Percentiles rank a stretch among this genome's conserved stretches.
phyloP scores from a whole-genome alignment of 192 early-diverging fungal genomes.

The Kappamyces sp. region DNA sequence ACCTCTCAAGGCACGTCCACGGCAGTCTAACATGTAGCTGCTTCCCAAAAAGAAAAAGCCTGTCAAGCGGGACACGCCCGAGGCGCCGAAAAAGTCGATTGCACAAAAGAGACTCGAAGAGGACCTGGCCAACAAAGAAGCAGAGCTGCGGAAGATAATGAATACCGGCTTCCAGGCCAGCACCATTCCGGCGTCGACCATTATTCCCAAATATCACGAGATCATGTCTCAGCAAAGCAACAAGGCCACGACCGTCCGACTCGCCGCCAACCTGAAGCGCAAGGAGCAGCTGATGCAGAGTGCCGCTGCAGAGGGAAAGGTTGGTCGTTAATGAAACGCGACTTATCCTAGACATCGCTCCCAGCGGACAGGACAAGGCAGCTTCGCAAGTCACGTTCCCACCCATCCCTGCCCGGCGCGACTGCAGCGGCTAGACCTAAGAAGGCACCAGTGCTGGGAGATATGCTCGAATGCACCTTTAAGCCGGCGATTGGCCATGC shows the following conservation, averaged over 20 bases:
- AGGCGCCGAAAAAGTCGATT: not conserved
- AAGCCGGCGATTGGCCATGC: conserved; percentile 8
- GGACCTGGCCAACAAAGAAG: conserved; percentile 8
- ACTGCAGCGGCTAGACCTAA: not conserved
- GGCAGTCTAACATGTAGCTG: not conserved
- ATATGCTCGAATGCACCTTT: conserved; percentile 3
- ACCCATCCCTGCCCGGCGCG: not conserved
- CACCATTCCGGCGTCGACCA: conserved; percentile 11
- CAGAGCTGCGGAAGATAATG: conserved; percentile 1
- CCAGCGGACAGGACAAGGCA: not conserved
- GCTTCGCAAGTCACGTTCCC: not conserved
- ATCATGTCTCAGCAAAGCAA: not conserved
- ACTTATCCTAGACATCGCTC: not conserved
- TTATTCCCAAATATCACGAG: conserved; percentile 12
- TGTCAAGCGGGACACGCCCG: not conserved
- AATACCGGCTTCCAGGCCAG: conserved; percentile 3
- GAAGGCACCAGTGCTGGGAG: not conserved
- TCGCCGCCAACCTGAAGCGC: not conserved
- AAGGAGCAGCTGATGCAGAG: not conserved
- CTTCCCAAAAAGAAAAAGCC: conserved; percentile 12
- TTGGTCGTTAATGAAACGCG: not conserved
- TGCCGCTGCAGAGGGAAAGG: not conserved
- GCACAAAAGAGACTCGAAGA: conserved; percentile 5
- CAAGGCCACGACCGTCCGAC: not conserved
- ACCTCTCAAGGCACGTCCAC: not conserved